These are phyloP conservation scores for Fraxinus sp. DNA, from an alignment of 305 asterid species.

Conservation along the genomic window DNA sequence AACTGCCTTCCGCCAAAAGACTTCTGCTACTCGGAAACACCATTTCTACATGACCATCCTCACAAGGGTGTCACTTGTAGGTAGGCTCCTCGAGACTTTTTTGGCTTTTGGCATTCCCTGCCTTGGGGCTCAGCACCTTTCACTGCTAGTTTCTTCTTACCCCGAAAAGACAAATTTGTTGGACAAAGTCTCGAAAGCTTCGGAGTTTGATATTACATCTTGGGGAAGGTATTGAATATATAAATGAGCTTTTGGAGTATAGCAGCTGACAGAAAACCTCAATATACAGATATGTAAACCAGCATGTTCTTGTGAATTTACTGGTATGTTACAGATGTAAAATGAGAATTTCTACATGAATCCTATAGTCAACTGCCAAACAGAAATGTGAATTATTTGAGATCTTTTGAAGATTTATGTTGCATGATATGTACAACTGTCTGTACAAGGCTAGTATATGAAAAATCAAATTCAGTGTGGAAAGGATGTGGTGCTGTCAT, in stretches of 20 bases:
- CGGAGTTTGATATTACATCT: background rate
- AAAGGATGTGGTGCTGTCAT: background rate
- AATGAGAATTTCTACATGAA: constrained; percentile 4
- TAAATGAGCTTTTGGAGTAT: background rate
- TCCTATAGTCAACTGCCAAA: background rate
- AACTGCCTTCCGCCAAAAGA: constrained; percentile 32
- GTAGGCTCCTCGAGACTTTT: constrained; percentile 27
- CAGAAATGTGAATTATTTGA: constrained; percentile 1
- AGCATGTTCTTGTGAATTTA: background rate
- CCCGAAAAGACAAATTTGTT: constrained; percentile 10
- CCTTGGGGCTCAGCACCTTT: background rate
- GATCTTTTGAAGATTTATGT: background rate
- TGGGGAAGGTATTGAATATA: constrained; percentile 20
- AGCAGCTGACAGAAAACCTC: constrained; percentile 17
- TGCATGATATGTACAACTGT: background rate
- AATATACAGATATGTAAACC: constrained; percentile 21
- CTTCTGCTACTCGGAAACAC: constrained; percentile 36
- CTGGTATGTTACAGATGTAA: constrained; percentile 12
- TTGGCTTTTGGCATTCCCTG: constrained; percentile 17
- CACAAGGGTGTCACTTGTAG: constrained; percentile 51
- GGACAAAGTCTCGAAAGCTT: constrained; percentile 2
- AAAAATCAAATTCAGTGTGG: background rate
- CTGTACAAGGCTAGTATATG: background rate
- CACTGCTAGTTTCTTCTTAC: background rate
- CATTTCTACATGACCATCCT: constrained; percentile 48